Base-by-base conservation (phyloP, 2,329 filamentous ascomycete species). In the Penicillium hesseltinei region DNA sequence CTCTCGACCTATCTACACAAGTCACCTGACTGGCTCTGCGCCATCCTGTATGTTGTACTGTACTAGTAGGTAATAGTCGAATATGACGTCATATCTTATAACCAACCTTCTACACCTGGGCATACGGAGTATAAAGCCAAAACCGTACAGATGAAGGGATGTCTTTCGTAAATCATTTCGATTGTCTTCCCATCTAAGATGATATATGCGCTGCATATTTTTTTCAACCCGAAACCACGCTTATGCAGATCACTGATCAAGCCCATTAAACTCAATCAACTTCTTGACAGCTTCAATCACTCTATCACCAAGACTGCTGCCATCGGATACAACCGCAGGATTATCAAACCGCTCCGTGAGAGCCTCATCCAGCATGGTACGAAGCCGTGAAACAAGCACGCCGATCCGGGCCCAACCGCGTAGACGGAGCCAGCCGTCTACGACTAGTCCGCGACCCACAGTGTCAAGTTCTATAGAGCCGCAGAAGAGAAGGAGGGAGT, bases 401-500 rank as follows among this genome's bases (percentile, higher is more conserved):
- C 93, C 94, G 62, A 99, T 94, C 46, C 94, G 84, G 1, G 94
- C 93, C 94, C 94, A 99, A 0, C 94, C 94, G 25, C 91, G 83
- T 33, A 99, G 78, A 36, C 84, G 74, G 35, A 97, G 79, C 94
- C 93, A 97, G 51, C 91, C 92, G 75, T 97, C 94, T 4, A 99
- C 90, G 3, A 97, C 79, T 19, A 99, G 78, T 0, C 94, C 94
- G 23, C 92, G 82, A 6, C 93, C 93, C 43, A 92, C 79, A 0
- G 92, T 96, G 75, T 97, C 94, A 3, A 97, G 84, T 58, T 87
- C 85, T 50, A 97, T 91, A 2, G 85, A 81, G 0, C 94, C 94
- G 1, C 88, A 89, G 75, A 99, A 97, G 57, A 99, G 82, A 27
- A 99, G 84, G 35, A 97, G 80, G 0, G 89, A 89, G 72, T 93